These are phyloP conservation scores for Acidomyces sp. DNA, from an alignment of 495 filamentous ascomycete genomes.

Conservation along the genomic window DNA sequence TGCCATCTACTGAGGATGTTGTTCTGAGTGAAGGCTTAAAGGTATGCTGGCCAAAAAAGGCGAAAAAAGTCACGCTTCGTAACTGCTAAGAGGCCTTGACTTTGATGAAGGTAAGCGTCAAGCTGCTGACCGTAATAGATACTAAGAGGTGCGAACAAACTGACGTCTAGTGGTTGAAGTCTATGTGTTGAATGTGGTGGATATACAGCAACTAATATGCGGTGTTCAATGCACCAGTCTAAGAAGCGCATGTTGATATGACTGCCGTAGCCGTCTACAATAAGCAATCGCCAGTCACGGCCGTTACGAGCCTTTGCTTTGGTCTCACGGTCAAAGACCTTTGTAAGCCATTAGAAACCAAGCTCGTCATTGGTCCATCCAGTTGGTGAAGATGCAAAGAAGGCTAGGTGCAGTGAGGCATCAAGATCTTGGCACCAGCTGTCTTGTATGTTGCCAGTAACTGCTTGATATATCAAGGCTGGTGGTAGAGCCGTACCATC, in stretches of 20 bases:
- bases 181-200: constrained; percentile 5
- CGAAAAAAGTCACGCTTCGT: constrained; percentile 6
- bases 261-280: too few relatives aligned
- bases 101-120: too few relatives aligned
- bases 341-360: not conserved
- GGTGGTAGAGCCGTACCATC: not conserved
- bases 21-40: not conserved
- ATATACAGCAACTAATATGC: too few relatives aligned
- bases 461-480: constrained; percentile 1
- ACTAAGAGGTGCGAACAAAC: too few relatives aligned
- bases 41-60: constrained; percentile 6
- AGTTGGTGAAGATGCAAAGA: too few relatives aligned
- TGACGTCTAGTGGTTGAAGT: constrained; percentile 3
- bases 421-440: constrained; percentile 1
- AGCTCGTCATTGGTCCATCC: constrained; percentile 9
- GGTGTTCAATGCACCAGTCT: too few relatives aligned
- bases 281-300: not conserved
- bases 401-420: too few relatives aligned
- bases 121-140: too few relatives aligned
- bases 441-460: not conserved
- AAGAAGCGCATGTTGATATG: constrained; percentile 3
- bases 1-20: too few relatives aligned
- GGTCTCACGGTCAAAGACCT: constrained; percentile 1
- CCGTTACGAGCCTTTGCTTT: constrained; percentile 3
- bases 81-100: too few relatives aligned